These are phyloP conservation scores for Singerocomus inundabilis DNA, from an alignment of 1,284 basidiomycete species.

Conservation along the genomic window DNA sequence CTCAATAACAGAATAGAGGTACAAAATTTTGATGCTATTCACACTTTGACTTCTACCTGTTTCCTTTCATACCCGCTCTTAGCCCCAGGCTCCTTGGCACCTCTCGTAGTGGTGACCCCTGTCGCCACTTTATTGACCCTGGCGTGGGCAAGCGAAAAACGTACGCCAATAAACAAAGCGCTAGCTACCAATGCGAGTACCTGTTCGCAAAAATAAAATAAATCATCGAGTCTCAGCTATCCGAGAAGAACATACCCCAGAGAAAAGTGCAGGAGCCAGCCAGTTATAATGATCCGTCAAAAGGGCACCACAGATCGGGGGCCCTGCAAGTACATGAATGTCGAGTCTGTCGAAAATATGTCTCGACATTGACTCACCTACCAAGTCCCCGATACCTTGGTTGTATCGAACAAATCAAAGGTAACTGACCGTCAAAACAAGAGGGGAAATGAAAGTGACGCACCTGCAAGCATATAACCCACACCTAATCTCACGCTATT, in stretches of 20 bases:
- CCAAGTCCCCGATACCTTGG: constrained; percentile 27
- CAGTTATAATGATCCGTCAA: constrained; percentile 28
- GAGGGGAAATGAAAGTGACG: neutral
- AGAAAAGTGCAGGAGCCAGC: constrained; percentile 33
- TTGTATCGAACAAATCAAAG: neutral
- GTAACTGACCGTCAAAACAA: neutral
- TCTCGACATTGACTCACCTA: constrained; percentile 23
- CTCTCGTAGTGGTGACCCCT: neutral
- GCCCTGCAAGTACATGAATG: too few relatives aligned
- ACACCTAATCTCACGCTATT: constrained; percentile 29
- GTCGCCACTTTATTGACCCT: neutral
- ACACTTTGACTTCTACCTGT: neutral
- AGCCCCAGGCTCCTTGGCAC: neutral
- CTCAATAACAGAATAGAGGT: neutral
- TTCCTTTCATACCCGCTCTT: neutral
- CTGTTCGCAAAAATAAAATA: constrained; percentile 6
- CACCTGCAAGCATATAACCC: constrained; percentile 24
- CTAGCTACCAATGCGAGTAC: constrained; percentile 7
- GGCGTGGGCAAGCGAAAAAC: too few relatives aligned
- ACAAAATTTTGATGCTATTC: neutral
- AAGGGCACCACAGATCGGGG: too few relatives aligned
- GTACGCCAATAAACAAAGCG: constrained; percentile 10
- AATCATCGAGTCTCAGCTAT: neutral
- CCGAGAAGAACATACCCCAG: constrained; percentile 28
- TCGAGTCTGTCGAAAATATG: constrained; percentile 17